Evolutionary conservation across 306 rosid species (phyloP), one percentile per base, ranked within the genome.

Genomic region (Dicorynia guianensis): DNA sequence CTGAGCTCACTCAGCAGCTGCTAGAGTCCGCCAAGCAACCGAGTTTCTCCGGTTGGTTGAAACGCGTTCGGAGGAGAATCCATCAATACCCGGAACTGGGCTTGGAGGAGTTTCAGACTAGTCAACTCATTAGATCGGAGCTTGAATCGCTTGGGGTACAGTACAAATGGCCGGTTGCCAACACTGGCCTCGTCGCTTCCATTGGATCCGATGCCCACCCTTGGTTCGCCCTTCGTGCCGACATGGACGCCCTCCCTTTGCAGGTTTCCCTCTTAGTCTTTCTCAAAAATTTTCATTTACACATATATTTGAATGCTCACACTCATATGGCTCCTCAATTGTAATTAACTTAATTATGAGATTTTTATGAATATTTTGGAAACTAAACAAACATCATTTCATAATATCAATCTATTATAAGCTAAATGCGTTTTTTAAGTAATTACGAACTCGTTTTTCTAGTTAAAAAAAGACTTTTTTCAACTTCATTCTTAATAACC

Each of bases 51-150:
- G 73, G 72, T 8, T 85, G 88, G 92, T 10, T 88, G 59, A 74
- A 4, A 46, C 6, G 71, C 62, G 48, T 75, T 14, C 65, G 88
- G 10, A 76, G 88, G 75, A 80, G 52, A 33, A 79, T 85, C 73
- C 92, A 88, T 72, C 82, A 88, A 82, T 74, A 81, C 55, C 89
- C 89, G 13, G 88, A 85, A 76, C 81, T 88, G 12, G 79, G 88
- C 10, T 88, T 85, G 53, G 80, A 85, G 48, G 87, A 83, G 81
- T 50, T 57, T 49, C 71, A 83, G 15, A 88, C 87, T 46, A 88
- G 86, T 72, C 65, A 43, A 63, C 74, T 85, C 68, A 64, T 85
- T 36, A 39, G 89, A 79, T 68, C 86, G 33, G 86, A 85, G 71
- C 81, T 85, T 34, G 86, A 88, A 58, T 80, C 72, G 47, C 80